These are phyloP conservation scores for Hypoxylon sp. DNA, from an alignment of 2,329 filamentous ascomycete genomes.

Conservation along the genomic window DNA sequence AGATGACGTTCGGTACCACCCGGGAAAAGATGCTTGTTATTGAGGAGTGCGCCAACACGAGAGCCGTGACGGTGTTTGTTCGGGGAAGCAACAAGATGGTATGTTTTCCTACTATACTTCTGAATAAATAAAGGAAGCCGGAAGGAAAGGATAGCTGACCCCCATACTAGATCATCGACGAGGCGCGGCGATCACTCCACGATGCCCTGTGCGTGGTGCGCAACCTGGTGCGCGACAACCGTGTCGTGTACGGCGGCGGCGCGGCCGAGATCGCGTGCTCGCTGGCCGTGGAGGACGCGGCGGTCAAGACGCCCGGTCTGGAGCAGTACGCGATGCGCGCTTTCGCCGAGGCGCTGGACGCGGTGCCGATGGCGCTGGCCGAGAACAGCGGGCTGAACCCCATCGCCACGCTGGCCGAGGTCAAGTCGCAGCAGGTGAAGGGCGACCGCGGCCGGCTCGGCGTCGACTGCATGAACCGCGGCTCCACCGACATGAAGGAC, in stretches of 20 bases:
- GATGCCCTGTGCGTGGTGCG: conserved; percentile 97
- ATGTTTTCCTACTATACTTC: conserved; percentile 49
- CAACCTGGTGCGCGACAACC: conserved; percentile 95
- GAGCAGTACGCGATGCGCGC: conserved; percentile 99
- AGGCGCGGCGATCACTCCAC: conserved; percentile 96
- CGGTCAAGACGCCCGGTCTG: conserved; percentile 93
- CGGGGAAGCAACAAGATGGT: conserved; percentile 99
- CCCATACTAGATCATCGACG: conserved; percentile 87
- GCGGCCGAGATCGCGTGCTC: conserved; percentile 98
- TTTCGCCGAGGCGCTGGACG: conserved; percentile 93
- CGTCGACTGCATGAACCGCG: conserved; percentile 97
- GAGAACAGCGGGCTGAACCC: conserved; percentile 97
- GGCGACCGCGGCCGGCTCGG: conserved; percentile 73
- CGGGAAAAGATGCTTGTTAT: conserved; percentile 99
- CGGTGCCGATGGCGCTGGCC: conserved; percentile 92
- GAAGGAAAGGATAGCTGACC: conserved; percentile 27
- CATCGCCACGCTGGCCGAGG: conserved; percentile 91
- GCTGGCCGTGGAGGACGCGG: conserved; percentile 93
- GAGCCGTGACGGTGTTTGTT: conserved; percentile 96
- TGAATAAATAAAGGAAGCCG: conserved; percentile 14
- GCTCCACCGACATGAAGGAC: conserved; percentile 96
- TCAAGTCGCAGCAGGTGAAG: conserved; percentile 97
- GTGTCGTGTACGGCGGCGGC: conserved; percentile 96
- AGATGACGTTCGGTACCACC: conserved; percentile 97
- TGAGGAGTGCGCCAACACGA: conserved; percentile 97